Conservation (phyloP, 441 rosid genomes). For the Omphalea diandra region DNA sequence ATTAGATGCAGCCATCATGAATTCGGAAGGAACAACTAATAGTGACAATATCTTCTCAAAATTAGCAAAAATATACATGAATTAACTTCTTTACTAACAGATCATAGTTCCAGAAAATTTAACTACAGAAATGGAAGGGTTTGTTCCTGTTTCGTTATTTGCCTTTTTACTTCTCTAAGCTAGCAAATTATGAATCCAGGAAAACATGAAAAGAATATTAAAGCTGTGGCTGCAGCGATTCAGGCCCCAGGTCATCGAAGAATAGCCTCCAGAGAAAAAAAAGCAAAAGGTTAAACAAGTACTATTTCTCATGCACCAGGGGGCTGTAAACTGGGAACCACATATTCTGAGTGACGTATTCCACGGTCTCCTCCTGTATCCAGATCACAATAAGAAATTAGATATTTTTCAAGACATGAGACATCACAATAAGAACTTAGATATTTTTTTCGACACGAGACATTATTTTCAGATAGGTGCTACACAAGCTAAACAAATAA, state of each 20-base stretch:
- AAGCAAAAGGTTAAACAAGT: background rate
- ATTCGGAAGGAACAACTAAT: background rate
- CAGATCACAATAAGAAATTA: background rate
- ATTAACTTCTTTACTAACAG: background rate
- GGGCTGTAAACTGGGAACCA: conserved; percentile 96
- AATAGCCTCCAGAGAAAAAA: background rate
- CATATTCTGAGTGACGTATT: conserved; percentile 60
- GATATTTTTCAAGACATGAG: background rate
- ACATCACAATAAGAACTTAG: background rate
- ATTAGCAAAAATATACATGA: conserved; percentile 2
- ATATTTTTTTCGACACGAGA: background rate
- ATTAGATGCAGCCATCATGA: background rate
- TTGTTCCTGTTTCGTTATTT: background rate
- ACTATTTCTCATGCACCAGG: conserved; percentile 83
- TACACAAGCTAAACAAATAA: background rate
- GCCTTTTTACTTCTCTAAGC: conserved; percentile 14
- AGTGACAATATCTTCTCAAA: background rate
- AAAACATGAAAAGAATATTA: background rate
- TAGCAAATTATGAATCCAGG: conserved; percentile 6
- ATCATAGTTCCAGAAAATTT: background rate
- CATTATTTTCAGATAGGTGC: background rate
- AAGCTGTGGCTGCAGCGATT: background rate
- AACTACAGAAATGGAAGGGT: background rate
- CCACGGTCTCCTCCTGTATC: conserved; percentile 72
- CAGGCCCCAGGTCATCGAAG: background rate